phyloP scores from a whole-genome alignment of 768 basidiomycete species.

The Inosperma sp. region DNA sequence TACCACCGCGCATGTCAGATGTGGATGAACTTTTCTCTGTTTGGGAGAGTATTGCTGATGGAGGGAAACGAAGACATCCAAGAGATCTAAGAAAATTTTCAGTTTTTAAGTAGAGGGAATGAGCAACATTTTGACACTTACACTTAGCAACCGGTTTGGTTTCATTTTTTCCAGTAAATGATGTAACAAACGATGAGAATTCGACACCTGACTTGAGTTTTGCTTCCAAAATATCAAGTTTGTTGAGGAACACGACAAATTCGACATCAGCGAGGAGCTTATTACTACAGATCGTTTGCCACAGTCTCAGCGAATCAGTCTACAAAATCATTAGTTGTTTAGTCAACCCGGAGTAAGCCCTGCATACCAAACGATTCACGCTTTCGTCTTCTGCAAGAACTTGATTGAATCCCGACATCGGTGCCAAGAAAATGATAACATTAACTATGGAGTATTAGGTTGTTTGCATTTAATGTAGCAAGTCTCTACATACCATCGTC shows the following conservation, averaged over 20 bases:
- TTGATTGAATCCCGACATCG: slow-evolving; percentile 63
- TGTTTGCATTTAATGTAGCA: background rate
- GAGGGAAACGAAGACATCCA: slow-evolving; percentile 45
- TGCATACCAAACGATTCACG: slow-evolving; percentile 53
- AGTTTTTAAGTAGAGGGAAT: background rate
- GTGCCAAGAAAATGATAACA: slow-evolving; percentile 62
- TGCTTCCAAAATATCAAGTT: slow-evolving; percentile 52
- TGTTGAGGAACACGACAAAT: slow-evolving; percentile 60
- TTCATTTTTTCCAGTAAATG: slow-evolving; percentile 51
- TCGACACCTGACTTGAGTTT: slow-evolving; percentile 49
- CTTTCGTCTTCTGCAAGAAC: slow-evolving; percentile 53
- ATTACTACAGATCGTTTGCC: slow-evolving; percentile 58
- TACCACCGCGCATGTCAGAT: slow-evolving; percentile 57
- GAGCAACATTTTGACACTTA: slow-evolving; percentile 25
- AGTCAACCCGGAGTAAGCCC: background rate
- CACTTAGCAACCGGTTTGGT: slow-evolving; percentile 50
- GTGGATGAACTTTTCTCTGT: slow-evolving; percentile 45
- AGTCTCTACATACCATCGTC: slow-evolving; percentile 48
- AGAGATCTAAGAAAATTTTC: slow-evolving; percentile 38
- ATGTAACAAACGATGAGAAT: slow-evolving; percentile 53
- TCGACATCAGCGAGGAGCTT: slow-evolving; percentile 49
- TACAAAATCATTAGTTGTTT: slow-evolving; percentile 17
- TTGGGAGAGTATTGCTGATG: slow-evolving; percentile 48
- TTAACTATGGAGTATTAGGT: slow-evolving; percentile 37
- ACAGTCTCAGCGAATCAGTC: slow-evolving; percentile 54